phyloP scores from a whole-genome alignment of 2,329 filamentous ascomycete genomes.

The Phaeosphaeriaceae sp. region DNA sequence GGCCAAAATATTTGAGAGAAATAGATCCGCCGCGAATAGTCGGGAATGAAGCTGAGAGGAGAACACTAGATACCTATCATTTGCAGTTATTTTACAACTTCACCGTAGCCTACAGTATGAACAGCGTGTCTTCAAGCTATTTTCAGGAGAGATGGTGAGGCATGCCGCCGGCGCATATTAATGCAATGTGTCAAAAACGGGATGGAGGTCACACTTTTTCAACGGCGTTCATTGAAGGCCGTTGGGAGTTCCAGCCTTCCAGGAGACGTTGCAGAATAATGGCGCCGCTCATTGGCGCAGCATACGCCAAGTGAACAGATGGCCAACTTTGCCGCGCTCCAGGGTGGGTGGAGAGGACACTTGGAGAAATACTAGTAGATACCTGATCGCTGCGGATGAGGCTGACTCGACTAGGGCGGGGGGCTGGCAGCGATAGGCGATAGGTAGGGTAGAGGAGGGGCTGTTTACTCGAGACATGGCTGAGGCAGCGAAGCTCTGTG shows the following conservation, averaged over 20 bases:
- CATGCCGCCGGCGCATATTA: not conserved
- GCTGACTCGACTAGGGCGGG: constrained; percentile 16
- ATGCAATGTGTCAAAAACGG: constrained; percentile 1
- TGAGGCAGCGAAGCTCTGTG: not conserved
- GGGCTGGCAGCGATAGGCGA: constrained; percentile 13
- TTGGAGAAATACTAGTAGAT: constrained; percentile 6
- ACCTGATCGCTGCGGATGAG: constrained; percentile 4
- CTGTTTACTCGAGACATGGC: not conserved
- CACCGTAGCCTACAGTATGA: too few relatives aligned
- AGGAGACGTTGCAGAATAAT: constrained; percentile 18
- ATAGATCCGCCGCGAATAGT: not conserved
- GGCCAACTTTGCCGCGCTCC: constrained; percentile 1
- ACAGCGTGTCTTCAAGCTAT: not conserved
- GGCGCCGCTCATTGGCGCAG: not conserved
- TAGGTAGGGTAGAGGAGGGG: constrained; percentile 9
- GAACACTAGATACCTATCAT: not conserved
- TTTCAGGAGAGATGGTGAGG: not conserved
- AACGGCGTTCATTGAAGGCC: not conserved
- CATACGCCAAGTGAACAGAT: constrained; percentile 1
- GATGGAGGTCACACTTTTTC: constrained; percentile 5
- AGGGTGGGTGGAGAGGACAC: constrained; percentile 20
- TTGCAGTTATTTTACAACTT: too few relatives aligned
- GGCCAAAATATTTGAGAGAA: too few relatives aligned
- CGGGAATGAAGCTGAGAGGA: not conserved
- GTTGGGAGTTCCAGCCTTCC: constrained; percentile 1